Evolutionary conservation across 2,329 filamentous ascomycete species (phyloP), one percentile per base, ranked within the genome.

Genomic region (Penicillium nordicum): DNA sequence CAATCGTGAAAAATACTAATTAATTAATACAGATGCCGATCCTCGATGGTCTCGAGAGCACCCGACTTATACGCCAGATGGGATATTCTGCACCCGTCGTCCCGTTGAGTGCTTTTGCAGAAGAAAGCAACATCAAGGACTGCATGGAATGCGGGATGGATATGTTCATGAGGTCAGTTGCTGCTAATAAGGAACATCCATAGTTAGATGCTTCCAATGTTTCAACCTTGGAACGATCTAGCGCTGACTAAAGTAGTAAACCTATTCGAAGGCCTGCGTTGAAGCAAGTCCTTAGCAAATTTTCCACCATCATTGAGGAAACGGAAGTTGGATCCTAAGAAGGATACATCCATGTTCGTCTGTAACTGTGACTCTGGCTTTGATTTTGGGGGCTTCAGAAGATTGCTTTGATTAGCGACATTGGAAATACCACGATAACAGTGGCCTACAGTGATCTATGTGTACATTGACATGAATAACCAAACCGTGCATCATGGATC

Each of bases 141-240:
- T 90, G 89, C 72, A 88, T 94, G 72, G 90, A 93, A 57, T 91
- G 87, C 1, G 92, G 92, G 53, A 96, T 96, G 92, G 85, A 96
- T 68, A 91, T 92, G 76, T 96, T 96, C 72, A 79, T 96, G 30
- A 81, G 80, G 40, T 67, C 29, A 40, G 58, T 44, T 14, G 6
- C 21, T 36, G 1, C 1, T 4, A 11, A 11, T 2, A 8, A 7
- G 5, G 2, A 23, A n/a, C 30, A 41, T 37, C 27, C 27, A 29
- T 29, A 9, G n/a, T n/a, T n/a, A n/a, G 3, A 10, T 2, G 29
- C 29, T 30, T 30, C 10, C 29, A 30, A 30, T 1, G 29, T 18
- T 25, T 5, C 21, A 21, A n/a, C n/a, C n/a, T n/a, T n/a, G n/a
- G n/a, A n/a, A 21, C 21, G 21, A 23, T 12, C 12, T 49, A 9